Evolutionary conservation across 371 early-diverging fungal genomes (phyloP).

Genomic region (Sporodiniella umbellata): DNA sequence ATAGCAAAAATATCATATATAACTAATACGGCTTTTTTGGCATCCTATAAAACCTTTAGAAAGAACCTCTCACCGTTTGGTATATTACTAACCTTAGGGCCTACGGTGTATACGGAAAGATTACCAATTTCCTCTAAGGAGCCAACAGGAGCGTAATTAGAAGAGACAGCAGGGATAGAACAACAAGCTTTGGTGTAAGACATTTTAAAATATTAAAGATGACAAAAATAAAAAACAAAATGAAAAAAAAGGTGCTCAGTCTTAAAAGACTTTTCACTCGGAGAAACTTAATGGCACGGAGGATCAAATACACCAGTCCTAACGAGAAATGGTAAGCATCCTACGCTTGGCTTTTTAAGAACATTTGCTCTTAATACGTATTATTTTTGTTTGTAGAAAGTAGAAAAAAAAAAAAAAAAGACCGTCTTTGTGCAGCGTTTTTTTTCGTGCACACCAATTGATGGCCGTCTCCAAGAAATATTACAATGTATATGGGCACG

Average conservation of each 20-base stretch:
- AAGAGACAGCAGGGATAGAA: constrained; percentile 57
- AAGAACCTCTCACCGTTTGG: not conserved
- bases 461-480: no score
- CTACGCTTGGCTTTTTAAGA: no score
- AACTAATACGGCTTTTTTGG: constrained; percentile 44
- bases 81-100: constrained; percentile 23
- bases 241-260: not conserved
- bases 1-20: constrained; percentile 51
- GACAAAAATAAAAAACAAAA: not conserved
- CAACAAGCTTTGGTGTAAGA: constrained; percentile 60
- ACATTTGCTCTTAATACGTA: no score
- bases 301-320: no score
- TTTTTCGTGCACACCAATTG: no score
- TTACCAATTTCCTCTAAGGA: constrained; percentile 40
- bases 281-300: no score
- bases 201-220: constrained; percentile 26
- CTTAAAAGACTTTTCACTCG: no score
- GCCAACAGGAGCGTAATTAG: constrained; percentile 56
- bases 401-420: no score
- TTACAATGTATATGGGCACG: no score
- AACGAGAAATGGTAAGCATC: no score
- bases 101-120: constrained; percentile 35
- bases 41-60: constrained; percentile 17
- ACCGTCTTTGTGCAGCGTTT: no score
- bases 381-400: no score